These are phyloP conservation scores for Triglochin maritima DNA, from an alignment of 106 monocot genomes.

Conservation along the genomic window DNA sequence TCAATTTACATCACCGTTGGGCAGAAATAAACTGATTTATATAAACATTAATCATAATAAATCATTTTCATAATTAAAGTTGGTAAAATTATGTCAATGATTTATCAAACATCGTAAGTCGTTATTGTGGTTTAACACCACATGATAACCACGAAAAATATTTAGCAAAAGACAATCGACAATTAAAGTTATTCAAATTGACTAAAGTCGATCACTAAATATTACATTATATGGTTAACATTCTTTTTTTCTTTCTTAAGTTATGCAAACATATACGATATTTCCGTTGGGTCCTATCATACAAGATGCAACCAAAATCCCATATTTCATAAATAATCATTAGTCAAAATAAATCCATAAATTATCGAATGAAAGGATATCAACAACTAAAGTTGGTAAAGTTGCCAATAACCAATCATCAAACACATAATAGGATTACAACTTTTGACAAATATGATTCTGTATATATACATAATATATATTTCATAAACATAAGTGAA, in stretches of 20 bases:
- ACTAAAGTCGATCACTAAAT: background rate
- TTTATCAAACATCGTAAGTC: background rate
- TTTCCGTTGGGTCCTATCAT: background rate
- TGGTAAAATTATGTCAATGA: conserved; percentile 2
- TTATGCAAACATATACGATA: background rate
- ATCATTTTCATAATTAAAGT: conserved; percentile 1
- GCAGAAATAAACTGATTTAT: background rate
- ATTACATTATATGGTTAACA: background rate
- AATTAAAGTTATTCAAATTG: conserved; percentile 1
- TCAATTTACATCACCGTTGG: background rate
- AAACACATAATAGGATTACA: no score
- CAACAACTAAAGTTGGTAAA: no score
- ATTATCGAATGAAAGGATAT: no score
- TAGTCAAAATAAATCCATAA: no score
- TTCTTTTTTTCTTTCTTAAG: background rate
- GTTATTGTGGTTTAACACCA: conserved; percentile 1
- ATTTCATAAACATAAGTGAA: no score
- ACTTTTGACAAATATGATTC: no score
- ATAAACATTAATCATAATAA: background rate
- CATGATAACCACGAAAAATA: background rate
- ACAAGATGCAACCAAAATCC: background rate
- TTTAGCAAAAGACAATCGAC: conserved; percentile 3
- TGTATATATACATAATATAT: no score
- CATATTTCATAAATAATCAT: no score
- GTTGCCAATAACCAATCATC: no score